Evolutionary conservation across 257 asterid genomes (phyloP).

Genomic region (Handroanthus guayacan): DNA sequence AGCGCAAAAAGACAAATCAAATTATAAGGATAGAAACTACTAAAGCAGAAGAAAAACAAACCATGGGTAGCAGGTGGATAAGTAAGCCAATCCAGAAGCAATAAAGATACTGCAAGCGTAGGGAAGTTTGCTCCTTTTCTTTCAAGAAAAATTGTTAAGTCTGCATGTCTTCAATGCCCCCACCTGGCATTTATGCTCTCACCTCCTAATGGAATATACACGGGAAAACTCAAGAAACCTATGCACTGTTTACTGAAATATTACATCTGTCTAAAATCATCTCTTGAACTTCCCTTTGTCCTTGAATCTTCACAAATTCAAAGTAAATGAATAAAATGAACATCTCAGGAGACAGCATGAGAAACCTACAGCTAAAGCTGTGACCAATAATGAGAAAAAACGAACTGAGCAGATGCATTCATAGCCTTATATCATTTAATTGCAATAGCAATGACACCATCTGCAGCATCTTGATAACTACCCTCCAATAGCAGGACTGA

Average conservation of each 20-base stretch:
- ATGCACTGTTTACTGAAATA: slow-evolving; percentile 9
- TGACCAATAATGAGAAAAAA: slow-evolving; percentile 34
- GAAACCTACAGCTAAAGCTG: slow-evolving; percentile 37
- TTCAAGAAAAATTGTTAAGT: background rate
- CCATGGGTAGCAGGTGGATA: slow-evolving; percentile 19
- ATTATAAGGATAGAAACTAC: background rate
- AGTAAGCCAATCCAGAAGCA: slow-evolving; percentile 5
- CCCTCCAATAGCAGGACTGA: slow-evolving; percentile 51
- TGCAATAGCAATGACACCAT: slow-evolving; percentile 30
- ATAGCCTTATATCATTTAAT: slow-evolving; percentile 6
- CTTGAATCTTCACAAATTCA: slow-evolving; percentile 32
- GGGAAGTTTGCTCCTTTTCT: background rate
- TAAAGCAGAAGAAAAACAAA: background rate
- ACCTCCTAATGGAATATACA: slow-evolving; percentile 20
- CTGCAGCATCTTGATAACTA: slow-evolving; percentile 37
- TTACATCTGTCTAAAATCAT: slow-evolving; percentile 12
- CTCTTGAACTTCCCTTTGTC: slow-evolving; percentile 29
- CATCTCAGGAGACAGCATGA: slow-evolving; percentile 26
- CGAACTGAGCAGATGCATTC: slow-evolving; percentile 20
- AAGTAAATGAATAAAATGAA: slow-evolving; percentile 35
- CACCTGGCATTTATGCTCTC: slow-evolving; percentile 4
- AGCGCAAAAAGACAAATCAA: background rate
- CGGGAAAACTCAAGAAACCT: background rate
- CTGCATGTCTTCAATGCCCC: slow-evolving; percentile 5
- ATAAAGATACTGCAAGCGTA: background rate